Evolutionary conservation across 1,139 yeast species (phyloP).

Genomic region (Candida tunisiensis): DNA sequence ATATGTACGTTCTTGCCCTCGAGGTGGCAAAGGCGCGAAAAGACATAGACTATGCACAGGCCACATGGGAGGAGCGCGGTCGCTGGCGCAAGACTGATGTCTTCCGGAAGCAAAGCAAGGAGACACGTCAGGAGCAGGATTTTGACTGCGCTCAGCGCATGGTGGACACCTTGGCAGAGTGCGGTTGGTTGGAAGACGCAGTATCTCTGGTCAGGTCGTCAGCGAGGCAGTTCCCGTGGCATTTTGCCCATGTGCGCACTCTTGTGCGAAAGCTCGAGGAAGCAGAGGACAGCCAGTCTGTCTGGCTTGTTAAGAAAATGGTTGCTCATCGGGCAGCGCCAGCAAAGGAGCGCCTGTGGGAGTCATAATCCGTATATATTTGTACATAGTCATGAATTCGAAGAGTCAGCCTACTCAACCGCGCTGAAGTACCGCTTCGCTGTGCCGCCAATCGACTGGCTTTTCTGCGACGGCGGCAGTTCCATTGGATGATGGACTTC

Average conservation of each 20-base stretch:
- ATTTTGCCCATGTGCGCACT: slow-evolving; percentile 13
- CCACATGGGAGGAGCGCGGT: slow-evolving; percentile 69
- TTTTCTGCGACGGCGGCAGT: slow-evolving; percentile 7
- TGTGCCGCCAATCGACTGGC: slow-evolving; percentile 13
- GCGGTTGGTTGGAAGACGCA: slow-evolving; percentile 51
- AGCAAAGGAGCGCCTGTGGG: background rate
- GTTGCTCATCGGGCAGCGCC: slow-evolving; percentile 3
- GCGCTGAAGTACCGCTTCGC: slow-evolving; percentile 28
- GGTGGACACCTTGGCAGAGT: slow-evolving; percentile 34
- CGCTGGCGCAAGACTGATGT: slow-evolving; percentile 35
- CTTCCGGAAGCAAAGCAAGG: slow-evolving; percentile 27
- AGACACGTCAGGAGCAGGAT: slow-evolving; percentile 34
- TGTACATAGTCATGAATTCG: background rate
- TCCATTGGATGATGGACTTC: slow-evolving; percentile 30
- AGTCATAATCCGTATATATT: slow-evolving; percentile 1
- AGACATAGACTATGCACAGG: slow-evolving; percentile 39
- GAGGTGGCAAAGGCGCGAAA: slow-evolving; percentile 37
- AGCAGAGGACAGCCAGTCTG: slow-evolving; percentile 26
- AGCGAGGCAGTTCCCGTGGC: slow-evolving; percentile 57
- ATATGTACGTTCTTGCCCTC: slow-evolving; percentile 45
- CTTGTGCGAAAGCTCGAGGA: slow-evolving; percentile 19
- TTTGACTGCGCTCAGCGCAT: slow-evolving; percentile 52
- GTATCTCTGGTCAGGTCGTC: slow-evolving; percentile 51
- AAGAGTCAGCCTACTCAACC: slow-evolving; percentile 13
- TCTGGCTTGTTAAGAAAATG: slow-evolving; percentile 6